Conservation (phyloP, 495 filamentous ascomycete species). For the Diplogelasinospora grovesii region DNA sequence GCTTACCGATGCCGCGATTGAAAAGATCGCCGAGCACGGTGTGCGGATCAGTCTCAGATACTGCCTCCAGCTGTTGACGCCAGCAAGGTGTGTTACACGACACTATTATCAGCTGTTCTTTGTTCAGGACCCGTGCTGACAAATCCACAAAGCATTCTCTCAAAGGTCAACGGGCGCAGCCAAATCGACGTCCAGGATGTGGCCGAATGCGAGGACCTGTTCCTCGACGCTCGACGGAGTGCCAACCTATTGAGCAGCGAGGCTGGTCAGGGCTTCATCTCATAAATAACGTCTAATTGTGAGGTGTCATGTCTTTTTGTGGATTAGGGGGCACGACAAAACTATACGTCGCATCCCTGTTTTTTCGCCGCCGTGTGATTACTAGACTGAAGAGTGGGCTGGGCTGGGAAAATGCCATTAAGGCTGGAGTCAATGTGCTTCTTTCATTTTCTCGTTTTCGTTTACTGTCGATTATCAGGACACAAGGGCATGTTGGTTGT, state of each 20-base stretch:
- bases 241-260: conserved; percentile 62
- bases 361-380: conserved; percentile 27
- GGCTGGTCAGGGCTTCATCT: conserved; percentile 55
- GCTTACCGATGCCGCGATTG: conserved; percentile 74
- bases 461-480: conserved; percentile 7
- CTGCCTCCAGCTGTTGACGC: conserved; percentile 86
- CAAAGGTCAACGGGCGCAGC: conserved; percentile 57
- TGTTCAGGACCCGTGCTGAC: conserved; percentile 9
- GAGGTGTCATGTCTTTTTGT: background rate
- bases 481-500: too few species aligned
- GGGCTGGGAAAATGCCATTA: conserved; percentile 26
- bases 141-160: conserved; percentile 40
- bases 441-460: conserved; percentile 4
- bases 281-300: conserved; percentile 32
- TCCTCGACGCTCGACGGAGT: conserved; percentile 83
- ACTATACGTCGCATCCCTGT: conserved; percentile 34
- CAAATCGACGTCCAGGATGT: conserved; percentile 79
- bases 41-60: conserved; percentile 84
- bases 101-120: background rate
- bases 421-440: conserved; percentile 23
- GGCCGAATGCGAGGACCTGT: conserved; percentile 81
- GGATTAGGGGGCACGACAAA: conserved; percentile 14
- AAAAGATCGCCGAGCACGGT: conserved; percentile 78
- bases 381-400: conserved; percentile 20
- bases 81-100: conserved; percentile 50